Conservation (phyloP, 2,329 filamentous ascomycete species). For the Mollisia scopiformis region DNA sequence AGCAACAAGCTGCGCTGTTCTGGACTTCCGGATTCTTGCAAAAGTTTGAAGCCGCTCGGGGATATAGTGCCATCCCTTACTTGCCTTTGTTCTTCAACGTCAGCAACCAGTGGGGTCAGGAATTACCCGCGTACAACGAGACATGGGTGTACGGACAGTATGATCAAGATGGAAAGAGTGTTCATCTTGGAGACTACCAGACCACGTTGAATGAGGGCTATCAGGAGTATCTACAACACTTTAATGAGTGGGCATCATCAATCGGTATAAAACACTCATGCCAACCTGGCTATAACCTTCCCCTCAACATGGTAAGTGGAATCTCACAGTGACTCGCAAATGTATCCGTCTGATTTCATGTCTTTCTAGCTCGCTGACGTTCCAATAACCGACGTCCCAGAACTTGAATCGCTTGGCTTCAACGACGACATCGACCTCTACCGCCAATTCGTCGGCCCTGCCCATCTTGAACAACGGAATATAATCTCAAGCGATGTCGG, state of each 20-base stretch:
- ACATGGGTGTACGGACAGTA: not conserved
- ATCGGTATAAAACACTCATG: not conserved
- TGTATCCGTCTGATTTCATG: not conserved
- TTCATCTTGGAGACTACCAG: not conserved
- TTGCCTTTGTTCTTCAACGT: not conserved
- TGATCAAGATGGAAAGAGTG: not conserved
- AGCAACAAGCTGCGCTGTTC: conserved; percentile 1
- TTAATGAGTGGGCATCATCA: not conserved
- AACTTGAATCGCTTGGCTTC: not conserved
- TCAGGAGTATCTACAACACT: not conserved
- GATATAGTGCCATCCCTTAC: not conserved
- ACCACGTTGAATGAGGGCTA: not conserved
- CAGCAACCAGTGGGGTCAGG: not conserved
- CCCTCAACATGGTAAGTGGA: not conserved
- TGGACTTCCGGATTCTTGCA: not conserved
- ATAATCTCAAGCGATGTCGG: conserved; percentile 46
- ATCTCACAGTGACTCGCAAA: not conserved
- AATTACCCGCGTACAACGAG: not conserved
- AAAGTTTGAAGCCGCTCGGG: not conserved
- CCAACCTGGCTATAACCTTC: not conserved
- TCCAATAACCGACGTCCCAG: not conserved
- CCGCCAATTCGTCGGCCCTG: conserved; percentile 43
- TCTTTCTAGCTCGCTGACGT: not conserved
- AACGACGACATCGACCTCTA: conserved; percentile 39
- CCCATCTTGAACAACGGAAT: conserved; percentile 40